A percentile compares a stretch with the other conserved stretches of the same genome.
Evolutionary conservation across 257 asterid species (phyloP).

Genomic region (Rehmannia glutinosa): DNA sequence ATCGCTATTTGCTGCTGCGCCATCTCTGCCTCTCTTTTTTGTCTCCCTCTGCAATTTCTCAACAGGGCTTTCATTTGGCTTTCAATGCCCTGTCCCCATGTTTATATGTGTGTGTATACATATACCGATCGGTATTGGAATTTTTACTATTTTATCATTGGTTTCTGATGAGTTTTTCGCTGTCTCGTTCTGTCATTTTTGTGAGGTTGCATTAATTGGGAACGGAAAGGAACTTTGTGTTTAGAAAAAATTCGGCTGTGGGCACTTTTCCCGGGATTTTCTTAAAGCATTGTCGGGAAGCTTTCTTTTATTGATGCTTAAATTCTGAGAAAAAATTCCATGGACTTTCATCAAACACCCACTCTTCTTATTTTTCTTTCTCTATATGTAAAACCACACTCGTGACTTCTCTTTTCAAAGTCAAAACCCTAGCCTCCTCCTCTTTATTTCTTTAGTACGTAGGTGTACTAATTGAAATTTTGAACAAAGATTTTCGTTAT

Average conservation of each 20-base stretch:
- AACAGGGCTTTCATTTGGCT: conserved; percentile 13
- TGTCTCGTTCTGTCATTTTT: not conserved
- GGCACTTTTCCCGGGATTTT: conserved; percentile 37
- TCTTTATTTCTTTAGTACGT: not conserved
- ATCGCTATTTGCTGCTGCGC: conserved; percentile 19
- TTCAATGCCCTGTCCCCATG: conserved; percentile 26
- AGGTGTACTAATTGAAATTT: not conserved
- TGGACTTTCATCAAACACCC: conserved; percentile 8
- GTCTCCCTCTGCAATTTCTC: conserved; percentile 19
- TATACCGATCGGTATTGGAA: not conserved
- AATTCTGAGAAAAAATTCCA: conserved; percentile 19
- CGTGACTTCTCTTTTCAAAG: conserved; percentile 18
- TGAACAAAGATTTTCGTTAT: not conserved
- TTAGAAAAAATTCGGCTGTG: conserved; percentile 30
- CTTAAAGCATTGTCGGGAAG: conserved; percentile 37
- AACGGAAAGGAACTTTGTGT: conserved; percentile 14
- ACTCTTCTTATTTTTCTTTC: conserved; percentile 6
- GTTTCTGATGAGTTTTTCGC: conserved; percentile 18
- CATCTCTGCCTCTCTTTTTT: conserved; percentile 16
- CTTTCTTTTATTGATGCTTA: conserved; percentile 32
- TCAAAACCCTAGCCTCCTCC: conserved; percentile 24
- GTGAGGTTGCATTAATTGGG: conserved; percentile 30
- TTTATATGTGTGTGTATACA: not conserved
- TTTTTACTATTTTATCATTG: conserved; percentile 10
- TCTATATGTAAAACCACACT: conserved; percentile 4